Percentiles rank a stretch among this genome's conserved stretches.
Conservation (phyloP, 768 basidiomycete species). For the Mycena polygramma region DNA sequence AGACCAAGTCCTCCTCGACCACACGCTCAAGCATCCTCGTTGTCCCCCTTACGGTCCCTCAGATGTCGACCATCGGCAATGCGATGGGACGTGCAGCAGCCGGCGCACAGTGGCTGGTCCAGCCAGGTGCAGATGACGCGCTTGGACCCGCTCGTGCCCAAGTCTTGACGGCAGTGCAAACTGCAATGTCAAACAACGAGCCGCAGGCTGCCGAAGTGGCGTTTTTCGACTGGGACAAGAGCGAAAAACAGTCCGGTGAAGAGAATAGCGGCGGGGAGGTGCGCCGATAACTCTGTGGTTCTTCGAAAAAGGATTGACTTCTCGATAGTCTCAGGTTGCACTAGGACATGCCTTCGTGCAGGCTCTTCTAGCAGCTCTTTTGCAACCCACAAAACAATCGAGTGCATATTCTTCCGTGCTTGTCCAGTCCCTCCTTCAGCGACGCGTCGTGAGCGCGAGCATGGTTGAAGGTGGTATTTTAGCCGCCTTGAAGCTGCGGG, state of each 20-base stretch:
- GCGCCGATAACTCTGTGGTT: not conserved
- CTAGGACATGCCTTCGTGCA: constrained; percentile 68
- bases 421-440: constrained; percentile 69
- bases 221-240: constrained; percentile 73
- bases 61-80: constrained; percentile 70
- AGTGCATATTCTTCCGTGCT: constrained; percentile 68
- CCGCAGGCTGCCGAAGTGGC: constrained; percentile 67
- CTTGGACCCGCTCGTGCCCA: constrained; percentile 44
- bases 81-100: constrained; percentile 68
- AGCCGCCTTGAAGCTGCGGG: constrained; percentile 60
- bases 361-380: constrained; percentile 63
- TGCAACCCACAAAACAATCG: constrained; percentile 57
- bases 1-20: constrained; percentile 44
- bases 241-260: constrained; percentile 38
- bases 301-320: constrained; percentile 11
- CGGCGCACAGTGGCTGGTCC: constrained; percentile 62
- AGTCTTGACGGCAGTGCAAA: constrained; percentile 54
- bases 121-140: constrained; percentile 28
- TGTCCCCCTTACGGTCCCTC: constrained; percentile 67
- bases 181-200: constrained; percentile 57
- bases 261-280: constrained; percentile 9
- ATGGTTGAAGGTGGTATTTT: constrained; percentile 77
- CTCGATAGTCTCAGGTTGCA: constrained; percentile 13
- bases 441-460: constrained; percentile 64
- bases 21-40: constrained; percentile 68